These are phyloP conservation scores for Penicillium coffeae DNA, from an alignment of 495 filamentous ascomycete genomes.

Conservation along the genomic window DNA sequence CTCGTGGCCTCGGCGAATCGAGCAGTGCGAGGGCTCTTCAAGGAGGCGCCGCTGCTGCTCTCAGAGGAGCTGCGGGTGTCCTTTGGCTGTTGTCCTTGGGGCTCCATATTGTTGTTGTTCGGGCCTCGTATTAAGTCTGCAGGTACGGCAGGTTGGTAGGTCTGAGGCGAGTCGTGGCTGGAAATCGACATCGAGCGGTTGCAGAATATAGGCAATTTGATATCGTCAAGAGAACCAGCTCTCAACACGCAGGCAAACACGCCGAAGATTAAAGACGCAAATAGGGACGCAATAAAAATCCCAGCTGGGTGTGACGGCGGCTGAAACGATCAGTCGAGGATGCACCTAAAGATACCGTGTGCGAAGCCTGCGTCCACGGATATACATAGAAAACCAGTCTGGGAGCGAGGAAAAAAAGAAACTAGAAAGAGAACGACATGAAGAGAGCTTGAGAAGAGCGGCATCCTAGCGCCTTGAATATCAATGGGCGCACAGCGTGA, in stretches of 20 bases:
- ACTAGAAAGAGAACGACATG: conserved; percentile 7
- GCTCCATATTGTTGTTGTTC: conserved; percentile 31
- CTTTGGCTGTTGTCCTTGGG: conserved; percentile 15
- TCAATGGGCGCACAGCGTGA: conserved; percentile 26
- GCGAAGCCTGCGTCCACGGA: conserved; percentile 36
- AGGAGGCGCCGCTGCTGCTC: conserved; percentile 53
- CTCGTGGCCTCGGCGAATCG: conserved; percentile 89
- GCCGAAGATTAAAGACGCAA: background rate
- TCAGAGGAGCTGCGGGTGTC: conserved; percentile 34
- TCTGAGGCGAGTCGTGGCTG: conserved; percentile 28
- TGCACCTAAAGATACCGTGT: conserved; percentile 25
- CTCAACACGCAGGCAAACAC: conserved; percentile 13
- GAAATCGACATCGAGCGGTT: conserved; percentile 23
- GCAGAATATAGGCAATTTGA: conserved; percentile 5
- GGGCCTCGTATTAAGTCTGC: conserved; percentile 30
- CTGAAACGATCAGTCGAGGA: conserved; percentile 15
- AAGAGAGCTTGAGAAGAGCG: background rate
- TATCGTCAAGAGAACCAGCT: conserved; percentile 37
- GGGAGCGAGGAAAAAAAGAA: conserved; percentile 13
- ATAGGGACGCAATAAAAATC: conserved; percentile 2
- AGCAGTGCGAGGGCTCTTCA: conserved; percentile 75
- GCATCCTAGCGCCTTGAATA: conserved; percentile 31
- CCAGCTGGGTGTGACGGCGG: conserved; percentile 17
- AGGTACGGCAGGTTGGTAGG: conserved; percentile 33
- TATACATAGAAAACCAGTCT: conserved; percentile 18